Evolutionary conservation across 306 rosid genomes (phyloP).

Genomic region (Potentilla sterilis): DNA sequence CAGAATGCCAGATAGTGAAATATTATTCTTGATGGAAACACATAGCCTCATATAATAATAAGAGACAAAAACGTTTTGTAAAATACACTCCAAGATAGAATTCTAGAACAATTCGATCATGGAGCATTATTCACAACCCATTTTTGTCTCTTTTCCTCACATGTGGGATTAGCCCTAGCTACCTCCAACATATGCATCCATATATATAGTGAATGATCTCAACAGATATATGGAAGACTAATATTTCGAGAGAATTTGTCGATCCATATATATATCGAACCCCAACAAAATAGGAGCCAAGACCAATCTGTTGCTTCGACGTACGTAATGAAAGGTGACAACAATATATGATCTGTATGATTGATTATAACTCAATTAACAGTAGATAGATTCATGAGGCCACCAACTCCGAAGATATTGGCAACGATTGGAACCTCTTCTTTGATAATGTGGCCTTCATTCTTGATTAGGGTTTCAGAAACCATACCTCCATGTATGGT

Average conservation of each 20-base stretch:
- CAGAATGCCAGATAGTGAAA: slow-evolving; percentile 4
- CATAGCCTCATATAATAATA: background rate
- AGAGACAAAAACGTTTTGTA: slow-evolving; percentile 8
- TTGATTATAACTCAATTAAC: background rate
- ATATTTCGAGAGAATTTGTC: background rate
- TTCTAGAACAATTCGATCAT: slow-evolving; percentile 22
- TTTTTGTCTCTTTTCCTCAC: slow-evolving; percentile 78
- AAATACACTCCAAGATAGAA: background rate
- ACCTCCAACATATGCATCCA: slow-evolving; percentile 23
- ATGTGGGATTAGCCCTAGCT: slow-evolving; percentile 45
- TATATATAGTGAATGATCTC: slow-evolving; percentile 13
- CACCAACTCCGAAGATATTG: slow-evolving; percentile 34
- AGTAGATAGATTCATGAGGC: background rate
- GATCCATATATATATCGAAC: background rate
- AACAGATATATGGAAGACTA: background rate
- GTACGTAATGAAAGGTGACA: slow-evolving; percentile 4
- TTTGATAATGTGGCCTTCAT: background rate
- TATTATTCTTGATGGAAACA: slow-evolving; percentile 15
- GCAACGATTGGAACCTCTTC: slow-evolving; percentile 28
- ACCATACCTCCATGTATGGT: background rate
- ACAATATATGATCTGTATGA: background rate
- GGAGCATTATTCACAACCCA: slow-evolving; percentile 34
- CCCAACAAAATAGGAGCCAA: slow-evolving; percentile 41
- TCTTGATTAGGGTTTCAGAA: slow-evolving; percentile 1
- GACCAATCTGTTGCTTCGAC: slow-evolving; percentile 1